phyloP scores from a whole-genome alignment of 306 rosid species.

The Vachellia collinsii region DNA sequence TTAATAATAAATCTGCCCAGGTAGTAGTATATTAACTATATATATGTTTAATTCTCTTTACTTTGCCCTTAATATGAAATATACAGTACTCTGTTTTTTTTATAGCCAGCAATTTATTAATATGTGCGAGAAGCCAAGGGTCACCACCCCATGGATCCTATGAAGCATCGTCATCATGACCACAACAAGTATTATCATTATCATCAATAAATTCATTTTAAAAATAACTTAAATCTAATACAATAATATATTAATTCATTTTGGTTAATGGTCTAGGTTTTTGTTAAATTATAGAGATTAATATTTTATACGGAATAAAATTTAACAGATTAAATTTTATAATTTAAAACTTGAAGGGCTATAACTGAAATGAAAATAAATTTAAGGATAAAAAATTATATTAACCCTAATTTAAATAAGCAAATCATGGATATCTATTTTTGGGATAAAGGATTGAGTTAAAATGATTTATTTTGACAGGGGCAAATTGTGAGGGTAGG shows the following conservation, averaged over 20 bases:
- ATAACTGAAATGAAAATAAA: too few species aligned
- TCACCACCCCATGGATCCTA: not conserved
- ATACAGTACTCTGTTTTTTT: not conserved
- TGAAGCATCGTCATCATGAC: not conserved
- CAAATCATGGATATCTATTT: not conserved
- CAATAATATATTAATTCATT: too few species aligned
- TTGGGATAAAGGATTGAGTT: not conserved
- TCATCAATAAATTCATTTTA: not conserved
- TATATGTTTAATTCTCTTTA: not conserved
- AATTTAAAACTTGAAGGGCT: too few species aligned
- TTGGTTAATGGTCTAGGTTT: too few species aligned
- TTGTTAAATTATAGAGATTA: too few species aligned
- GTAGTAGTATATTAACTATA: too few species aligned
- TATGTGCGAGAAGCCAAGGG: slow-evolving; percentile 2
- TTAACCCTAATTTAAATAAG: too few species aligned
- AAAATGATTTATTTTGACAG: not conserved
- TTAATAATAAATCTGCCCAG: not conserved
- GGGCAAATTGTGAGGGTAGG: not conserved
- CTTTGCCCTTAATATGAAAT: not conserved
- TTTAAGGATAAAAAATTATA: too few species aligned
- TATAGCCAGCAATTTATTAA: not conserved
- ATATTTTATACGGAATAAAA: too few species aligned
- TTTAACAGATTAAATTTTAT: too few species aligned
- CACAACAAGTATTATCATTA: not conserved
- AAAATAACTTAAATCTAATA: not conserved